Percentiles rank a stretch among this genome's conserved stretches.
Evolutionary conservation across 2,329 filamentous ascomycete species (phyloP).

Genomic region (Colletotrichum karsti): DNA sequence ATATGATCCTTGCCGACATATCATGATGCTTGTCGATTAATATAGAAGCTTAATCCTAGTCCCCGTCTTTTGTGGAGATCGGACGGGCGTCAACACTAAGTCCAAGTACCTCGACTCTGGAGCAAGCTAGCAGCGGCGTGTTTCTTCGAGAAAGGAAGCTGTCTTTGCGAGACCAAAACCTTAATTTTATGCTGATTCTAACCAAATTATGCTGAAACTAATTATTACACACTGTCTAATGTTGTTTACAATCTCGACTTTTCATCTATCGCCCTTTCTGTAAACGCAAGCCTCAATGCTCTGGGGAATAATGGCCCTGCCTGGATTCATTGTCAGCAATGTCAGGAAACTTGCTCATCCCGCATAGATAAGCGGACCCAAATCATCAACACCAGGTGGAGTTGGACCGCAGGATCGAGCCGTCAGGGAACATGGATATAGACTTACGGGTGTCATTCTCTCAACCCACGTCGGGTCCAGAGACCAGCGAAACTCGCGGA

Average conservation of each 20-base stretch:
- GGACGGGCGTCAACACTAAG: background rate
- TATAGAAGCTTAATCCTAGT: slow-evolving; percentile 20
- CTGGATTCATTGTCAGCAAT: slow-evolving; percentile 8
- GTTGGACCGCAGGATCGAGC: background rate
- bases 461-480: slow-evolving; percentile 41
- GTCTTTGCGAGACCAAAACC: background rate
- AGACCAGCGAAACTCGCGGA: slow-evolving; percentile 37
- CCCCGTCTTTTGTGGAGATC: background rate
- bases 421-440: background rate
- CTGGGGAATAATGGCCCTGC: slow-evolving; percentile 25
- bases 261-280: background rate
- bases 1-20: background rate
- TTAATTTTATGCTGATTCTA: background rate
- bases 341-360: background rate
- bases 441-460: slow-evolving; percentile 43
- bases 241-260: background rate
- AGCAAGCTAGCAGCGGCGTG: background rate
- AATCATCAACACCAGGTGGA: background rate
- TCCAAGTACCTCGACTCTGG: background rate
- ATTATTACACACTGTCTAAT: background rate
- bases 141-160: slow-evolving; percentile 3
- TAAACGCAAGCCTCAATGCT: slow-evolving; percentile 15
- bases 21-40: slow-evolving; percentile 12
- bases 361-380: background rate
- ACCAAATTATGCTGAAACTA: slow-evolving; percentile 9